Evolutionary conservation across 1,284 basidiomycete species (phyloP).

Genomic region (Xanthoconium separans): DNA sequence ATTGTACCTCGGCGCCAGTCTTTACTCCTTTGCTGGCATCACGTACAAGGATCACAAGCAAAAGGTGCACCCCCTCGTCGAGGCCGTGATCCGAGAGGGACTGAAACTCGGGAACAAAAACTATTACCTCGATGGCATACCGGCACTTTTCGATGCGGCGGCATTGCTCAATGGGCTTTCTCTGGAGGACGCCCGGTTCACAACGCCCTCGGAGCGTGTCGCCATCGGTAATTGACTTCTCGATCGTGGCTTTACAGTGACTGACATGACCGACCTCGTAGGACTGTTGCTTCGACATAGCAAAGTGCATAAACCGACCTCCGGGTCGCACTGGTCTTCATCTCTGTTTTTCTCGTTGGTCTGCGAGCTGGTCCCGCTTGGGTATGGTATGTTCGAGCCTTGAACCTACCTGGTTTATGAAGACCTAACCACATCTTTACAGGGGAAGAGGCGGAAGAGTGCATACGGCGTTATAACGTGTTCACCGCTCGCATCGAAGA

Average conservation of each 20-base stretch:
- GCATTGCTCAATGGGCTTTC: constrained; percentile 43
- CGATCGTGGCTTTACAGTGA: not conserved
- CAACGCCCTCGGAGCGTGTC: constrained; percentile 47
- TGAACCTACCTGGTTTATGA: not conserved
- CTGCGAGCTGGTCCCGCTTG: constrained; percentile 64
- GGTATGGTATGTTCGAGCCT: constrained; percentile 47
- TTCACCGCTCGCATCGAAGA: constrained; percentile 63
- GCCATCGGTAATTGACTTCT: constrained; percentile 50
- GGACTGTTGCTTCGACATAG: constrained; percentile 70
- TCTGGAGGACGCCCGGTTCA: constrained; percentile 38
- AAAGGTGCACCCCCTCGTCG: constrained; percentile 56
- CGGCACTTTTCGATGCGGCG: constrained; percentile 63
- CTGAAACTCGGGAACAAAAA: constrained; percentile 83
- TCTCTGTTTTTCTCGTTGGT: constrained; percentile 76
- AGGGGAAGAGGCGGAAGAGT: constrained; percentile 45
- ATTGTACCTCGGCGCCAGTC: constrained; percentile 70
- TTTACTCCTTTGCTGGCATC: constrained; percentile 63
- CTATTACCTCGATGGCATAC: constrained; percentile 74
- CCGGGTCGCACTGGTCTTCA: constrained; percentile 68
- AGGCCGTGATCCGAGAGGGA: constrained; percentile 77
- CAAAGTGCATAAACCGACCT: constrained; percentile 59
- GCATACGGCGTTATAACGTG: constrained; percentile 63
- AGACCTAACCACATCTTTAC: constrained; percentile 8
- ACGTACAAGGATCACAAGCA: constrained; percentile 66
- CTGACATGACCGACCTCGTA: constrained; percentile 23